Evolutionary conservation across 208 protist genomes (phyloP).

Genomic region (Crithidia thermophila): DNA sequence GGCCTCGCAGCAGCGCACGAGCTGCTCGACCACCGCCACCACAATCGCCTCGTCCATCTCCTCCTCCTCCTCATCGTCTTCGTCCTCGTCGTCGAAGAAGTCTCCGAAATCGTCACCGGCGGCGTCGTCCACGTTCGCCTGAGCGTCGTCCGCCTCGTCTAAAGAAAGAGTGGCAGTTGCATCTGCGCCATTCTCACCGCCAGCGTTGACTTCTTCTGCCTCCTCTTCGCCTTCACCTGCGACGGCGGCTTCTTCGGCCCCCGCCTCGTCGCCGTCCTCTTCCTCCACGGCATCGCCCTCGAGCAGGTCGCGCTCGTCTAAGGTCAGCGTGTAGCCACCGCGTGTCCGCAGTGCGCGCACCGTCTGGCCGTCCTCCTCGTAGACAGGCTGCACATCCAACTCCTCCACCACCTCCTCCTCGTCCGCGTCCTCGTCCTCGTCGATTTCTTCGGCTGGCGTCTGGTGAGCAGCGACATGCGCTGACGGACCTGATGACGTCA

Average conservation of each 20-base stretch:
- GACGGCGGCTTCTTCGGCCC: too few relatives aligned
- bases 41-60: slow-evolving; percentile 67
- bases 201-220: slow-evolving; percentile 17
- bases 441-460: not conserved
- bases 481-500: too few relatives aligned
- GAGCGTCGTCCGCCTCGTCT: not conserved
- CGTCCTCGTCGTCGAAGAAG: slow-evolving; percentile 40
- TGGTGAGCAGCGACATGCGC: too few relatives aligned
- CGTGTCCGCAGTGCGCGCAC: slow-evolving; percentile 56
- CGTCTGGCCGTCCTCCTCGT: slow-evolving; percentile 44
- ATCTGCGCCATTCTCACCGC: slow-evolving; percentile 18
- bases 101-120: slow-evolving; percentile 36
- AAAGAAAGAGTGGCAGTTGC: not conserved
- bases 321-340: slow-evolving; percentile 67
- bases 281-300: slow-evolving; percentile 17
- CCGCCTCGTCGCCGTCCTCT: slow-evolving; percentile 21
- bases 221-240: slow-evolving; percentile 22
- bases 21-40: slow-evolving; percentile 67
- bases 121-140: slow-evolving; percentile 24
- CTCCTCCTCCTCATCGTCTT: slow-evolving; percentile 72
- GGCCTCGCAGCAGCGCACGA: slow-evolving; percentile 72
- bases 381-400: slow-evolving; percentile 31
- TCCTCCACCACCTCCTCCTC: slow-evolving; percentile 25
- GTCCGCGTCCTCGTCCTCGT: slow-evolving; percentile 2
- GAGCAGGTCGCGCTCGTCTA: slow-evolving; percentile 68